Base-by-base conservation (phyloP, 306 rosid genomes). In the Rosa lucieae region DNA sequence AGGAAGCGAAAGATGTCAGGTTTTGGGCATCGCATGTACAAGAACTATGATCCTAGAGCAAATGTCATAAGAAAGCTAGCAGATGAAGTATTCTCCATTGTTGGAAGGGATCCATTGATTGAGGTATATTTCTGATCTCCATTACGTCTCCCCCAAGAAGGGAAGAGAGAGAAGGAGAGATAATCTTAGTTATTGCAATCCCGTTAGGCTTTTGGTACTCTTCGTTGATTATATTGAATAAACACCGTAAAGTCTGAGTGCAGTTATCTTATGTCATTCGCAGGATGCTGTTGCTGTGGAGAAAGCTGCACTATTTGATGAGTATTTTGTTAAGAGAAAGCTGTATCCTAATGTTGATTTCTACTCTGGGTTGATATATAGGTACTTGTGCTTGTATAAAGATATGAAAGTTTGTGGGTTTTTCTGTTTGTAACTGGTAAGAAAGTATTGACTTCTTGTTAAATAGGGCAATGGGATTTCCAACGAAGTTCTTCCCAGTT, bases 401-500 rank as follows among this genome's bases (percentile, higher is more conserved):
- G 21, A 5, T 12, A 35, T 4, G 4, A 52, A 44, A 43, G 26
- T 29, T 78, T 35, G 10, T 67, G 47, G 18, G 26, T 21, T 40
- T 51, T 17, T 40, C 42, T 81, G 56, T 67, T 23, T 55, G 67
- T n/a, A 40, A 62, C 47, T 21, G 11, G 35, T 42, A 17, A 7
- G 63, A 12, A 80, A 58, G 51, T 61, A 73, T 29, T 53, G 23
- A 72, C 13, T 66, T 75, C 44, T 20, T 65, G 14, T 8, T 49
- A n/a, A 83, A 81, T 89, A 92, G 96, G 92, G 98, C 98, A 52
- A 92, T 90, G 94, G 98, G 97, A 74, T 94, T 94, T 85, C 97
- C 95, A 20, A 88, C 94, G 0, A 96, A 94, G 69, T 94, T 81
- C 89, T 92, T 94, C 90, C 87, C 97, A 0, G 89, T 92, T 77